phyloP scores from a whole-genome alignment of 495 filamentous ascomycete species.

The Cladorrhinum samala region DNA sequence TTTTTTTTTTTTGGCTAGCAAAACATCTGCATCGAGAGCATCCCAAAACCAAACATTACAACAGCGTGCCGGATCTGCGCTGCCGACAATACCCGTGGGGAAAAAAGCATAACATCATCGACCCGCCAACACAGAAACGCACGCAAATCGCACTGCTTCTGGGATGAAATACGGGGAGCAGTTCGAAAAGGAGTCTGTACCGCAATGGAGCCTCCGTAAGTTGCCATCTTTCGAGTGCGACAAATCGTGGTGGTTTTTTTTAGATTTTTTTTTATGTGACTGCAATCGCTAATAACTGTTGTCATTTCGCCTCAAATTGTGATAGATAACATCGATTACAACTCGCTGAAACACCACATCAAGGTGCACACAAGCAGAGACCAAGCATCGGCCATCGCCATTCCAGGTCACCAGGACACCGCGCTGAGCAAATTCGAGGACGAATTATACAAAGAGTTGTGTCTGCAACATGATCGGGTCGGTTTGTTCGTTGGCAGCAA shows the following conservation, averaged over 20 bases:
- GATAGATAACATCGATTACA: conserved; percentile 67
- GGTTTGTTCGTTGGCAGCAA: conserved; percentile 67
- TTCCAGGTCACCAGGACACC: conserved; percentile 54
- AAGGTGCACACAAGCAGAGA: conserved; percentile 59
- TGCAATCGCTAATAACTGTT: no score
- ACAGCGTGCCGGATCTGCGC: background rate
- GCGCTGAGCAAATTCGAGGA: conserved; percentile 54
- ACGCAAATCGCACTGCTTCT: background rate
- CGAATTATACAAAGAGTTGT: conserved; percentile 54
- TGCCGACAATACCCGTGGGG: background rate
- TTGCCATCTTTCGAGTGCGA: no score
- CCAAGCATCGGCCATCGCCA: conserved; percentile 56
- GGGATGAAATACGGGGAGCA: conserved; percentile 67
- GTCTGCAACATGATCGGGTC: conserved; percentile 59
- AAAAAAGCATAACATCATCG: background rate
- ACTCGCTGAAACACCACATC: conserved; percentile 67
- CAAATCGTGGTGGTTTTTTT: no score
- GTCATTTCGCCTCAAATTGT: no score
- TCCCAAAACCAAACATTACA: background rate
- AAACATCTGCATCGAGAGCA: background rate
- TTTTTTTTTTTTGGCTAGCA: background rate
- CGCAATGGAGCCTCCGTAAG: conserved; percentile 81
- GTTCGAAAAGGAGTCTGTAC: conserved; percentile 74
- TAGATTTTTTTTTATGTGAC: no score
- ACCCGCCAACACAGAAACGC: background rate